Evolutionary conservation across 345 rosid species (phyloP).

Genomic region (Pistacia vera): DNA sequence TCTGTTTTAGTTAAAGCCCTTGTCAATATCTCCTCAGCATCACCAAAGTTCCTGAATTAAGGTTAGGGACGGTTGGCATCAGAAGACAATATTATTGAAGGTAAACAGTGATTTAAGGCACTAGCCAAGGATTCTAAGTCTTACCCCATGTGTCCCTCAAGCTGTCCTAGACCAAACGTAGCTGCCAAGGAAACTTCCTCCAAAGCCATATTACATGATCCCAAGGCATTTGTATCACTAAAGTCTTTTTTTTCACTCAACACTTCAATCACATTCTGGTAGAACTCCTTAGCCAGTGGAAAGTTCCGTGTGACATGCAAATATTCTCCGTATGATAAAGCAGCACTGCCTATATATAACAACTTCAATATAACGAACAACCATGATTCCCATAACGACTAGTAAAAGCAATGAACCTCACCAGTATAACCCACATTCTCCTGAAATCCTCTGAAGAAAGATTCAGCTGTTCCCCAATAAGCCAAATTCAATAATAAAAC

Average conservation of each 20-base stretch:
- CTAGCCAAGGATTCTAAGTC: conserved; percentile 12
- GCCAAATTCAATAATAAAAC: conserved; percentile 20
- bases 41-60: conserved; percentile 65
- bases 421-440: conserved; percentile 46
- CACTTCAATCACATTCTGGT: conserved; percentile 54
- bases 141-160: conserved; percentile 84
- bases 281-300: conserved; percentile 63
- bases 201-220: conserved; percentile 78
- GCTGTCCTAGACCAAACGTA: conserved; percentile 84
- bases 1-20: conserved; percentile 71
- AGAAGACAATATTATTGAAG: background rate
- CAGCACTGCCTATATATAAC: conserved; percentile 46
- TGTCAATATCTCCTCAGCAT: conserved; percentile 77
- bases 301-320: conserved; percentile 61
- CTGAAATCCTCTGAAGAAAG: conserved; percentile 49
- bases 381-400: background rate
- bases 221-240: conserved; percentile 33
- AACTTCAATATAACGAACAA: conserved; percentile 25
- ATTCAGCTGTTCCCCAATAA: conserved; percentile 45
- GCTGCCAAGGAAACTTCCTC: conserved; percentile 72
- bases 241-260: conserved; percentile 41
- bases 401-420: conserved; percentile 24
- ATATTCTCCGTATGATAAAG: conserved; percentile 73
- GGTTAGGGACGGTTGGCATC: background rate
- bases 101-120: background rate